phyloP scores from a whole-genome alignment of 345 rosid genomes.

The Lepidium africanum region DNA sequence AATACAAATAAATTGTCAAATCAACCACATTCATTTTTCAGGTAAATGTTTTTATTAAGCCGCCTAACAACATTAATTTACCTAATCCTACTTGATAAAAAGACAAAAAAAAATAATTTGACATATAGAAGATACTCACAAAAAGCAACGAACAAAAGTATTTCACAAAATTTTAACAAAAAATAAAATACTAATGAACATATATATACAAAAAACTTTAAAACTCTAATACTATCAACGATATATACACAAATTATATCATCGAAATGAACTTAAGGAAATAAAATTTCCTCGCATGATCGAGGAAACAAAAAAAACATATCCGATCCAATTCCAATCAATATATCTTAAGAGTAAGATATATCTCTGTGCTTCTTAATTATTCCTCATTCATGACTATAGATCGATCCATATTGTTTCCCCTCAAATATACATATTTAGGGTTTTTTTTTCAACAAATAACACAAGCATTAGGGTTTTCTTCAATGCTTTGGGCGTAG shows the following conservation, averaged over 20 bases:
- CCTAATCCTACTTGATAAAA: too few species aligned
- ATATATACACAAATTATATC: slow-evolving; percentile 21
- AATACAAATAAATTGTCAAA: neutral
- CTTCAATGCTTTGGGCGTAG: slow-evolving; percentile 81
- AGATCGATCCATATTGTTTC: neutral
- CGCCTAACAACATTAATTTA: neutral
- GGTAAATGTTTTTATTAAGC: neutral
- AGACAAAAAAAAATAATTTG: neutral
- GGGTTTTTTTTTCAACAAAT: slow-evolving; percentile 22
- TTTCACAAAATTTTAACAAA: neutral
- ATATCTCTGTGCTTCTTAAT: neutral
- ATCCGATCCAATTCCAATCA: slow-evolving; percentile 6
- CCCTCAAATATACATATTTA: neutral
- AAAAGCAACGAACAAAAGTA: neutral
- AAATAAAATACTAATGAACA: neutral
- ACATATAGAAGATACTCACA: neutral
- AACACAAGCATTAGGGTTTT: slow-evolving; percentile 90
- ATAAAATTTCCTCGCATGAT: neutral
- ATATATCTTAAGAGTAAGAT: slow-evolving; percentile 8
- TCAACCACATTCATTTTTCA: neutral
- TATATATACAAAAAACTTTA: neutral
- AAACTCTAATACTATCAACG: slow-evolving; percentile 15
- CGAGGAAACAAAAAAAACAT: neutral
- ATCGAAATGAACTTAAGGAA: slow-evolving; percentile 16
- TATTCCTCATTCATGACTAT: neutral